Conservation (phyloP, 768 basidiomycete species). For the Tubosaeta sp. region DNA sequence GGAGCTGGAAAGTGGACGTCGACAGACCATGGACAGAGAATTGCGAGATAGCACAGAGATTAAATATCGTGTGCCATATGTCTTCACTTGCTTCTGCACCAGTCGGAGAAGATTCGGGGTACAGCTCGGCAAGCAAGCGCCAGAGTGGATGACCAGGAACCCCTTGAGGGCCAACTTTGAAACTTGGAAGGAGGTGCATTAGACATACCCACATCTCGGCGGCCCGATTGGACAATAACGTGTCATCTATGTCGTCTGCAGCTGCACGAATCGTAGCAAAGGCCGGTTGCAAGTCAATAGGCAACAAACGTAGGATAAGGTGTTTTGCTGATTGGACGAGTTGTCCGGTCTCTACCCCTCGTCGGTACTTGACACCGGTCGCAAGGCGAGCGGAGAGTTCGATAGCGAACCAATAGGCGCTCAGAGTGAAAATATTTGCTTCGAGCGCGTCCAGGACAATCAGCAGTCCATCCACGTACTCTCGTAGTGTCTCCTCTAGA, state of each 20-base stretch:
- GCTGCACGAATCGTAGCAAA: constrained; percentile 18
- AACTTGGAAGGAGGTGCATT: constrained; percentile 48
- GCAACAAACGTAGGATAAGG: constrained; percentile 50
- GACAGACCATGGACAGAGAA: constrained; percentile 58
- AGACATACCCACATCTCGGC: constrained; percentile 75
- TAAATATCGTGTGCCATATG: constrained; percentile 69
- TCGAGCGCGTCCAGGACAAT: constrained; percentile 36
- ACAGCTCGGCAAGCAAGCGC: constrained; percentile 36
- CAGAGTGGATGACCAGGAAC: constrained; percentile 40
- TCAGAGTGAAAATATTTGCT: constrained; percentile 35
- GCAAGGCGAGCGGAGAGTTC: constrained; percentile 48
- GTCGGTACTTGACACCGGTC: constrained; percentile 22
- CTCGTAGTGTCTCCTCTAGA: constrained; percentile 33
- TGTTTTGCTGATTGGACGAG: constrained; percentile 29
- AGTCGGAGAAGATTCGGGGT: constrained; percentile 30
- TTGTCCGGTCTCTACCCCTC: constrained; percentile 21
- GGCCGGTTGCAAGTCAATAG: constrained; percentile 42
- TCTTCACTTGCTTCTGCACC: constrained; percentile 53
- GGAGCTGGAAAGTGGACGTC: constrained; percentile 37
- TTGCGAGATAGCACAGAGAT: constrained; percentile 71
- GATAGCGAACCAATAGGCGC: constrained; percentile 60
- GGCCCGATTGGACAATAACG: constrained; percentile 38
- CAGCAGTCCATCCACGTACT: constrained; percentile 36
- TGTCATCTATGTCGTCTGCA: constrained; percentile 29
- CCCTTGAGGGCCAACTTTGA: constrained; percentile 13